These are phyloP conservation scores for Paramecium tetraurelia DNA, from an alignment of 73 alveolate genomes.

Conservation along the genomic window DNA sequence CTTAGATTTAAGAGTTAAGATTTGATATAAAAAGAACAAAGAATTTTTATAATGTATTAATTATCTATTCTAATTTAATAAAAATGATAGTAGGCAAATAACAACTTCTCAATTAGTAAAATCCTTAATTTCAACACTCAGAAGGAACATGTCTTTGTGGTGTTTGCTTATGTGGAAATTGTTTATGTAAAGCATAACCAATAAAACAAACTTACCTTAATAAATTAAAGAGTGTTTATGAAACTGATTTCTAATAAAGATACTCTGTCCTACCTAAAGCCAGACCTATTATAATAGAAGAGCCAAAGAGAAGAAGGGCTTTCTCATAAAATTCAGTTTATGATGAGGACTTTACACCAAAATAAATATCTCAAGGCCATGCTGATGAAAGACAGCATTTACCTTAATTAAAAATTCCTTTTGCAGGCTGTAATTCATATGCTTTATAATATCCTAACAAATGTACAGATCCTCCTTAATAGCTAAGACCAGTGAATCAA, in stretches of 20 bases:
- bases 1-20: background rate
- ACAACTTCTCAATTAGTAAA: background rate
- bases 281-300: background rate
- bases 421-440: constrained; percentile 14
- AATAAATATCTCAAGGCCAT: background rate
- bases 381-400: background rate
- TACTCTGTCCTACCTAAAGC: background rate
- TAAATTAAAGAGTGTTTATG: background rate
- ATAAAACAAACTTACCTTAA: background rate
- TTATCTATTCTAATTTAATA: background rate
- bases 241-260: background rate
- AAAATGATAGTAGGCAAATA: background rate
- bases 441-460: background rate
- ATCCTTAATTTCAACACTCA: background rate
- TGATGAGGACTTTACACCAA: background rate
- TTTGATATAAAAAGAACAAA: background rate
- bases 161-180: constrained; percentile 40
- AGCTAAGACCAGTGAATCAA: background rate
- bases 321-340: background rate
- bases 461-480: background rate
- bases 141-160: constrained; percentile 46
- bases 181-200: constrained; percentile 36
- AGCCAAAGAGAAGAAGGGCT: background rate
- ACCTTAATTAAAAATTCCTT: background rate
- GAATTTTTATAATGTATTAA: background rate